These are phyloP conservation scores for Kwoniella sp. DNA, from an alignment of 768 basidiomycete species.

Conservation along the genomic window DNA sequence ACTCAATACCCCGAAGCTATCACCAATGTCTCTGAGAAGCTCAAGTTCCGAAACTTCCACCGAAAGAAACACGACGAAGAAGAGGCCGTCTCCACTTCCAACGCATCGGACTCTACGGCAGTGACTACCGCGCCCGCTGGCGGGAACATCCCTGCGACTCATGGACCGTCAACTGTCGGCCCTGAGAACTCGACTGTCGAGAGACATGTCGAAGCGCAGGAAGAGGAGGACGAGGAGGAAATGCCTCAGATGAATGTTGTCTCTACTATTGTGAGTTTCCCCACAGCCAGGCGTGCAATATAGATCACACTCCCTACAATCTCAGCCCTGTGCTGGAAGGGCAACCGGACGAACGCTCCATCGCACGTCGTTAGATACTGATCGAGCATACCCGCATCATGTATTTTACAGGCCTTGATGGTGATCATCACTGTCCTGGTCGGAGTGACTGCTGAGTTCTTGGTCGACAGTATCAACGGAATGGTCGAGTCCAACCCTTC, in stretches of 20 bases:
- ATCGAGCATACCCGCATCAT: too few relatives aligned
- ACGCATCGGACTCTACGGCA: constrained; percentile 2
- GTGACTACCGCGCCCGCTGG: neutral
- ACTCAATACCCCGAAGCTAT: constrained; percentile 45
- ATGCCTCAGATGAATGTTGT: constrained; percentile 52
- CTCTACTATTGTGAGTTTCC: constrained; percentile 38
- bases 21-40: constrained; percentile 30
- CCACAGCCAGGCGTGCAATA: too few relatives aligned
- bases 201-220: constrained; percentile 8
- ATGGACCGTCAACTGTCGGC: constrained; percentile 9
- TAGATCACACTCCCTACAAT: too few relatives aligned
- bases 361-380: too few relatives aligned
- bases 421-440: constrained; percentile 57
- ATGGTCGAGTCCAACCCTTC: constrained; percentile 61
- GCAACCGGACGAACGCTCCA: too few relatives aligned
- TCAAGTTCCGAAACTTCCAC: constrained; percentile 29
- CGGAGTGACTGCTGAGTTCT: constrained; percentile 66
- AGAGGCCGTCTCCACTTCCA: constrained; percentile 15
- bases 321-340: too few relatives aligned
- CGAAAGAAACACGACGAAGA: constrained; percentile 42
- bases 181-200: constrained; percentile 8
- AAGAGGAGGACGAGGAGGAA: constrained; percentile 54
- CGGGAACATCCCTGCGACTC: constrained; percentile 9
- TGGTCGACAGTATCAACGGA: constrained; percentile 81
- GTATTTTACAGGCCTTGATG: constrained; percentile 32